Percentiles rank a stretch among this genome's conserved stretches.
Conservation (phyloP, 805 yeast species). For the Ogataea glucozyma region DNA sequence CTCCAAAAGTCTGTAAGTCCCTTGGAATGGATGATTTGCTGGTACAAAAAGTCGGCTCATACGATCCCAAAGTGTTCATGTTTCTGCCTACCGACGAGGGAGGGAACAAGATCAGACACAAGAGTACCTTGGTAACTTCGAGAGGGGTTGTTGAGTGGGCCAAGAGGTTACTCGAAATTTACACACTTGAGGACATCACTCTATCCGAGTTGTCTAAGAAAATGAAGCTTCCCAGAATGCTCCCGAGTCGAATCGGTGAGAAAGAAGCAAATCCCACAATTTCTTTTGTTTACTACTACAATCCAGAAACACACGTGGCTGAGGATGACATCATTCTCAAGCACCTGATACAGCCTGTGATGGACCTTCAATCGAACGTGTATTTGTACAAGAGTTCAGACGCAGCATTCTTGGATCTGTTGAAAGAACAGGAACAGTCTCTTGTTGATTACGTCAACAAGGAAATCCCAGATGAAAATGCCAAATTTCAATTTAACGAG, state of each 20-base stretch:
- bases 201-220: slow-evolving; percentile 24
- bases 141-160: slow-evolving; percentile 46
- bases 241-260: slow-evolving; percentile 25
- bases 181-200: slow-evolving; percentile 38
- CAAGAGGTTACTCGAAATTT: slow-evolving; percentile 46
- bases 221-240: slow-evolving; percentile 18
- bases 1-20: slow-evolving; percentile 51
- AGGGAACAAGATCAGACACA: slow-evolving; percentile 49
- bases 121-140: slow-evolving; percentile 20
- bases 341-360: slow-evolving; percentile 58
- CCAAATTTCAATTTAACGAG: slow-evolving; percentile 39
- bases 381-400: slow-evolving; percentile 55
- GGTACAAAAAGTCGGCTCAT: slow-evolving; percentile 6
- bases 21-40: slow-evolving; percentile 46
- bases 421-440: slow-evolving; percentile 42
- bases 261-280: slow-evolving; percentile 42
- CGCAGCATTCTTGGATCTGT: slow-evolving; percentile 37
- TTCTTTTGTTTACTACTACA: slow-evolving; percentile 55
- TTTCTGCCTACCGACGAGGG: slow-evolving; percentile 55
- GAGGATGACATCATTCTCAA: slow-evolving; percentile 68
- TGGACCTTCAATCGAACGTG: slow-evolving; percentile 56
- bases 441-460: slow-evolving; percentile 47
- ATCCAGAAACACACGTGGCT: slow-evolving; percentile 47
- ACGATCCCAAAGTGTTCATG: slow-evolving; percentile 30
- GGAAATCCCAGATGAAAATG: slow-evolving; percentile 21